Percentiles rank a stretch among this genome's conserved stretches.
These are phyloP conservation scores for Pythium folliculosum DNA, from an alignment of 352 stramenopile species.

Conservation along the genomic window DNA sequence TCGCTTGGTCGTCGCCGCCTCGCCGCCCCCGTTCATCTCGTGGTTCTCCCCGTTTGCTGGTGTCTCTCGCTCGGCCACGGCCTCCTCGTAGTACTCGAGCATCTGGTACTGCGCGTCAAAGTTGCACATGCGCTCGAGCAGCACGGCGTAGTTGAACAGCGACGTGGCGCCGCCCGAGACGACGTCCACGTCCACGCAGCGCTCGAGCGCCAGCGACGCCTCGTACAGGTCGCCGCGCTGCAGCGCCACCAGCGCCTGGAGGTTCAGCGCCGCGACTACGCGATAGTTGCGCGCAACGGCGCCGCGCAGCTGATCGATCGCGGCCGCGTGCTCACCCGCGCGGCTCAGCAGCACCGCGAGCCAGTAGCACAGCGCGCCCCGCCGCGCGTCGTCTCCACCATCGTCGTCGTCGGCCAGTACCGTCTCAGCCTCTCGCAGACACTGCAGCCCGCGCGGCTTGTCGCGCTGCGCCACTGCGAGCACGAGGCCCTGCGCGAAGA, in stretches of 20 bases:
- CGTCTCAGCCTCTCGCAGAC: constrained; percentile 30
- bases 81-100: constrained; percentile 48
- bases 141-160: constrained; percentile 72
- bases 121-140: constrained; percentile 55
- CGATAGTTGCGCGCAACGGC: constrained; percentile 54
- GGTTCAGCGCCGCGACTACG: constrained; percentile 46
- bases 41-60: neutral
- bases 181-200: constrained; percentile 59
- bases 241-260: constrained; percentile 50
- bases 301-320: constrained; percentile 37
- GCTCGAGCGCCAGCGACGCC: constrained; percentile 48
- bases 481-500: constrained; percentile 52
- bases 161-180: constrained; percentile 33
- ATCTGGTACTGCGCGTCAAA: constrained; percentile 57
- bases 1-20: too few relatives aligned
- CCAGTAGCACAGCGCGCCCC: constrained; percentile 55
- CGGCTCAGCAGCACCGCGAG: constrained; percentile 48
- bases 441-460: constrained; percentile 29
- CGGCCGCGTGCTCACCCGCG: constrained; percentile 23
- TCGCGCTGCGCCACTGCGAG: constrained; percentile 34
- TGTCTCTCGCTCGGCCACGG: neutral
- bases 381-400: neutral
- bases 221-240: constrained; percentile 39
- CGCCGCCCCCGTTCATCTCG: too few relatives aligned
- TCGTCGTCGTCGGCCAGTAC: neutral